These are phyloP conservation scores for Strobilomyces dryophilus DNA, from an alignment of 768 basidiomycete genomes.

Conservation along the genomic window DNA sequence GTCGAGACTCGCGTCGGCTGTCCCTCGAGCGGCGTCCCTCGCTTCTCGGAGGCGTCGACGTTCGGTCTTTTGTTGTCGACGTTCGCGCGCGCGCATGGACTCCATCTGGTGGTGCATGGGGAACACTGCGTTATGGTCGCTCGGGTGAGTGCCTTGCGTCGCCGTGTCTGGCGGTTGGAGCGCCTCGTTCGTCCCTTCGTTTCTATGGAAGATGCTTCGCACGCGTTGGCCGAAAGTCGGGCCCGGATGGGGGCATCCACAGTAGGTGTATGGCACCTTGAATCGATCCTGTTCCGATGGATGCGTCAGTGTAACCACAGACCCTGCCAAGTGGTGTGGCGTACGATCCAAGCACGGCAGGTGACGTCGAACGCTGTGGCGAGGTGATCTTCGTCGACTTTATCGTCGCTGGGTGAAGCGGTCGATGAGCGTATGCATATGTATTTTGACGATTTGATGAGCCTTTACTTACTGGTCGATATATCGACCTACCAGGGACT, in stretches of 20 bases:
- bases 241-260: constrained; percentile 51
- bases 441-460: background rate
- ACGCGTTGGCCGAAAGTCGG: constrained; percentile 44
- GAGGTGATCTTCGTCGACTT: constrained; percentile 43
- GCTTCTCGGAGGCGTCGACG: background rate
- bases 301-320: background rate
- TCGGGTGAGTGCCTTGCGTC: constrained; percentile 41
- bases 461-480: constrained; percentile 46
- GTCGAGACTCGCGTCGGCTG: background rate
- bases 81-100: constrained; percentile 13
- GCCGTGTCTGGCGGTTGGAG: background rate
- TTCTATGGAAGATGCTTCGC: constrained; percentile 1
- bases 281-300: constrained; percentile 40
- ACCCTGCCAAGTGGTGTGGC: constrained; percentile 3
- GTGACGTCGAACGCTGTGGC: constrained; percentile 47
- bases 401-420: constrained; percentile 33
- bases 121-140: constrained; percentile 49
- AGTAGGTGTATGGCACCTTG: constrained; percentile 50
- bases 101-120: background rate
- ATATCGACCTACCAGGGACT: constrained; percentile 38
- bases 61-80: constrained; percentile 5
- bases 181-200: background rate
- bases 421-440: background rate
- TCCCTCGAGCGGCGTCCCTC: background rate
- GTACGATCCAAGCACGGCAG: constrained; percentile 45